A percentile compares a stretch with the other conserved stretches of the same genome.
Evolutionary conservation across 2,329 filamentous ascomycete genomes (phyloP).

Genomic region (Epichloe uncinata): DNA sequence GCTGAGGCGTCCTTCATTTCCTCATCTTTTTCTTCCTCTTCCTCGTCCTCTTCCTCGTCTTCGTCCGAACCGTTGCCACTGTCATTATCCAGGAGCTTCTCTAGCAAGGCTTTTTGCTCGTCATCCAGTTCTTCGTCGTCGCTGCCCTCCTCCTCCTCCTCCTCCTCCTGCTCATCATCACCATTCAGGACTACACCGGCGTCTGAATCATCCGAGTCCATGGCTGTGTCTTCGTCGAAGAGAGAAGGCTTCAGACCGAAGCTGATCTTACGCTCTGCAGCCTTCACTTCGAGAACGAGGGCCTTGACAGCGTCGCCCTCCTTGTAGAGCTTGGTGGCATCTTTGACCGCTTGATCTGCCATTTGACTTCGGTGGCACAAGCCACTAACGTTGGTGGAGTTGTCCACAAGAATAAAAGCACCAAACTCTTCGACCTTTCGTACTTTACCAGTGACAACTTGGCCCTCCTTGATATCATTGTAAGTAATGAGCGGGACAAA

Average conservation of each 20-base stretch:
- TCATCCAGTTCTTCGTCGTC: conserved; percentile 33
- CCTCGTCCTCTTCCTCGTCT: too few relatives aligned
- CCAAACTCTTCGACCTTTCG: conserved; percentile 92
- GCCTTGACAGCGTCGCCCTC: conserved; percentile 92
- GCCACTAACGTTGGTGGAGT: conserved; percentile 78
- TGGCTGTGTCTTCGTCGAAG: conserved; percentile 51
- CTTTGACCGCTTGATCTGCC: conserved; percentile 67
- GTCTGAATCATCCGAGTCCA: conserved; percentile 32
- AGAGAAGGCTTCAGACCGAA: conserved; percentile 91
- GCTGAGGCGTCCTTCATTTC: conserved; percentile 27
- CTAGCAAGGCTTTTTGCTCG: conserved; percentile 18
- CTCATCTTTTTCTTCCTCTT: conserved; percentile 29
- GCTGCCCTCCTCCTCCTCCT: conserved; percentile 28
- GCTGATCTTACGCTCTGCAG: conserved; percentile 63
- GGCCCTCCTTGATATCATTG: conserved; percentile 63
- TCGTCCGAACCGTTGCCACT: conserved; percentile 29
- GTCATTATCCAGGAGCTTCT: conserved; percentile 30
- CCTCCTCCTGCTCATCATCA: conserved; percentile 35
- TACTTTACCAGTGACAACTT: conserved; percentile 78
- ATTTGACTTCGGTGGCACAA: conserved; percentile 88
- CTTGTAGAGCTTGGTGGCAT: conserved; percentile 80
- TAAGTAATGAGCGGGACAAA: conserved; percentile 63
- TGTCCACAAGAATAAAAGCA: conserved; percentile 83
- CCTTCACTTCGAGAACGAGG: conserved; percentile 66
- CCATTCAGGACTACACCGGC: conserved; percentile 33